Evolutionary conservation across 2,329 filamentous ascomycete genomes (phyloP).

Genomic region (Aspergillus brasiliensis): DNA sequence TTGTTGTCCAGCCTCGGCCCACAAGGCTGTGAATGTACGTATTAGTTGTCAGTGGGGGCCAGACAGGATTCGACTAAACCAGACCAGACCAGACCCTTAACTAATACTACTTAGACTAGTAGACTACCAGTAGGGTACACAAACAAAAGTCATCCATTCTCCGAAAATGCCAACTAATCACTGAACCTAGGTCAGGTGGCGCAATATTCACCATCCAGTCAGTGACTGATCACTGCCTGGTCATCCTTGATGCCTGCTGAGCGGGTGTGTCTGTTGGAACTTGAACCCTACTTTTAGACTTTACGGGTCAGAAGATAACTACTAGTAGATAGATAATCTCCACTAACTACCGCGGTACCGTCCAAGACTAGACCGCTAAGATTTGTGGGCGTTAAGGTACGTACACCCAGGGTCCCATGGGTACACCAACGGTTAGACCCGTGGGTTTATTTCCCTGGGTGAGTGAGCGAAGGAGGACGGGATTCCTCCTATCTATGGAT

Average conservation of each 20-base stretch:
- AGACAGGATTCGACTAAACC: neutral
- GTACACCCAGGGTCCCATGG: neutral
- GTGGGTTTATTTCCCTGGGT: slow-evolving; percentile 1
- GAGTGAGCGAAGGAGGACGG: neutral
- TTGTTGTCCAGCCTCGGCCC: neutral
- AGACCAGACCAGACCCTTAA: too few species aligned
- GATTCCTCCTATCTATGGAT: too few species aligned
- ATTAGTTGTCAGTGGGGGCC: neutral
- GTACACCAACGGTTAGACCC: slow-evolving; percentile 2
- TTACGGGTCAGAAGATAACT: neutral
- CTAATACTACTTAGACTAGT: too few species aligned
- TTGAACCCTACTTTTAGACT: neutral
- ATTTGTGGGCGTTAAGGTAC: neutral
- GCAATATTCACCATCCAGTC: neutral
- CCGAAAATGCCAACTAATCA: neutral
- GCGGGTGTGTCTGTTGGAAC: neutral
- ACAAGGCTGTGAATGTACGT: neutral
- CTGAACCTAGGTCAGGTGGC: neutral
- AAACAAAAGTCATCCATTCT: neutral
- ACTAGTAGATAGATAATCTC: neutral
- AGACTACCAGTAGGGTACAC: neutral
- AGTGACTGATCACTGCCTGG: neutral
- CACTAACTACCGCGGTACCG: neutral
- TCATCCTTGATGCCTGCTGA: neutral
- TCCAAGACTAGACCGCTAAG: neutral